phyloP scores from a whole-genome alignment of 768 basidiomycete genomes.

The Tricholoma furcatifolium region DNA sequence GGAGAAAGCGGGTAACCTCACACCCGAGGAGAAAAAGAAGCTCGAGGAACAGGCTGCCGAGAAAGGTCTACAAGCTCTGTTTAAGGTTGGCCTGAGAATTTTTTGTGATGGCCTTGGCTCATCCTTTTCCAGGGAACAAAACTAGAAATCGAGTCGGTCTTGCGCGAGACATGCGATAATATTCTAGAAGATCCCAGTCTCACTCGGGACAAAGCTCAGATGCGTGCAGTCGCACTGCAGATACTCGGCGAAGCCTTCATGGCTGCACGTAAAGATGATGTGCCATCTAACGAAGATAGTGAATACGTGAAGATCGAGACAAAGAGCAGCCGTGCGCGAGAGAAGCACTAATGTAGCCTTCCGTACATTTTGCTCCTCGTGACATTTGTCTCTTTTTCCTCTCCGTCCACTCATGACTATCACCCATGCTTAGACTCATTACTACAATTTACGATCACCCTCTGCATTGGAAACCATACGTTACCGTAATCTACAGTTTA shows the following conservation, averaged over 20 bases:
- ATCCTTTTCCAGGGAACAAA: constrained; percentile 67
- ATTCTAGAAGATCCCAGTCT: constrained; percentile 61
- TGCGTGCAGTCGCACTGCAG: constrained; percentile 81
- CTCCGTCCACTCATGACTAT: not conserved
- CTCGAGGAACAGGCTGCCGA: constrained; percentile 92
- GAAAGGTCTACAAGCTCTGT: constrained; percentile 86
- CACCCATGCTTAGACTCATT: not conserved
- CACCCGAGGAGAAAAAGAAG: constrained; percentile 74
- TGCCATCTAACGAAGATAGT: constrained; percentile 49
- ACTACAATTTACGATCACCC: constrained; percentile 1
- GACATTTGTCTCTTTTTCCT: not conserved
- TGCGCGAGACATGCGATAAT: constrained; percentile 86
- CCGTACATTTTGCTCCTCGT: not conserved
- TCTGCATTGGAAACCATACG: not conserved
- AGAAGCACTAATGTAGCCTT: constrained; percentile 16
- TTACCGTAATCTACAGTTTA: constrained; percentile 7
- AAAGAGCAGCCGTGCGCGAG: constrained; percentile 53
- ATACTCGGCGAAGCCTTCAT: constrained; percentile 82
- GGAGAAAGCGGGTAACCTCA: constrained; percentile 79
- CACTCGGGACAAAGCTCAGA: constrained; percentile 54
- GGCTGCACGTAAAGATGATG: constrained; percentile 64
- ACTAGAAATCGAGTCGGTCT: constrained; percentile 85
- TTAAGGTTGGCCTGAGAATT: constrained; percentile 58
- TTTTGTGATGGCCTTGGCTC: not conserved
- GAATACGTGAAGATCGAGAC: constrained; percentile 87